These are phyloP conservation scores for Ophiorrhiza pumila DNA, from an alignment of 257 asterid genomes.

Conservation along the genomic window DNA sequence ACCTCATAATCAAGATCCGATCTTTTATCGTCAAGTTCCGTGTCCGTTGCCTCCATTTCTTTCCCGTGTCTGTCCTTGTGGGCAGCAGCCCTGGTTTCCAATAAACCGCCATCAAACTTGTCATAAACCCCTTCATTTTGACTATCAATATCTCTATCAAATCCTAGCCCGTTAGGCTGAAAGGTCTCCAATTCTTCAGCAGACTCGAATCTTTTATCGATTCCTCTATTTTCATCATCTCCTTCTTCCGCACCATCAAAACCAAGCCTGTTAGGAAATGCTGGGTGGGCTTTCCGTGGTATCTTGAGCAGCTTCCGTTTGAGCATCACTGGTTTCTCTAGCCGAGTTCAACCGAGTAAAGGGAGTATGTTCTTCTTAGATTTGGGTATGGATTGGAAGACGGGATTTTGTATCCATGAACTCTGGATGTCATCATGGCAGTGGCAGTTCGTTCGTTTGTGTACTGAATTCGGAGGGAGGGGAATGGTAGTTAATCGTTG, in stretches of 20 bases:
- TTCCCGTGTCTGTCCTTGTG: not conserved
- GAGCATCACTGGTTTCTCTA: not conserved
- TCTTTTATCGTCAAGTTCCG: slow-evolving; percentile 14
- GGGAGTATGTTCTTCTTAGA: not conserved
- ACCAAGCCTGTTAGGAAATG: slow-evolving; percentile 11
- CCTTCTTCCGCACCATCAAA: not conserved
- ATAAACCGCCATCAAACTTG: not conserved
- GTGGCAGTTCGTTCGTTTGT: not conserved
- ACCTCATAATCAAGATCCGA: slow-evolving; percentile 29
- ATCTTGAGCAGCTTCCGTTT: slow-evolving; percentile 12
- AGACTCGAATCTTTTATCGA: not conserved
- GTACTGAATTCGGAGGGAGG: not conserved
- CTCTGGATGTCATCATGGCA: not conserved
- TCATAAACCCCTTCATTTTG: not conserved
- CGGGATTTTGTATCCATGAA: not conserved
- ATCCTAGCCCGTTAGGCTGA: slow-evolving; percentile 9
- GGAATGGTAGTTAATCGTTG: slow-evolving; percentile 19
- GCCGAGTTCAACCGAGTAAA: not conserved
- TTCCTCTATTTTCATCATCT: not conserved
- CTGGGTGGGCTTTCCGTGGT: slow-evolving; percentile 5
- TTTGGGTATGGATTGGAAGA: not conserved
- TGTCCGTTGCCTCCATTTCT: not conserved
- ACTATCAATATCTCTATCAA: not conserved
- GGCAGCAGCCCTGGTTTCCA: not conserved
- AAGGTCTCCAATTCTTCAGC: slow-evolving; percentile 21